Evolutionary conservation across 257 asterid genomes (phyloP).

Genomic region (Leonotis leonurus): DNA sequence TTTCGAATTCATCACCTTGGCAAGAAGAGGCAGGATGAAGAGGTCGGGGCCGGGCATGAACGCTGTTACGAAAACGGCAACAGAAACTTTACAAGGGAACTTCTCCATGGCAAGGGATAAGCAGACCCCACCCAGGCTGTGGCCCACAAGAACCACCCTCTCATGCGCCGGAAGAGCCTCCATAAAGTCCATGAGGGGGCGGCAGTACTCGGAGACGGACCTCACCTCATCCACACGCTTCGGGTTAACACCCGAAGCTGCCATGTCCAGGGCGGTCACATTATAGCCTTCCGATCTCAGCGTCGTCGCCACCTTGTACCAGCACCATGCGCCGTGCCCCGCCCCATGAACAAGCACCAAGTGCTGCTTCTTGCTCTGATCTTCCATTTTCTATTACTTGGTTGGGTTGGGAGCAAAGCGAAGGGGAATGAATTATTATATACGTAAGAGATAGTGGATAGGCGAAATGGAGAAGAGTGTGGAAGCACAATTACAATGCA

Average conservation of each 20-base stretch:
- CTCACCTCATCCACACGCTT: slow-evolving; percentile 20
- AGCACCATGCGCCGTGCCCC: slow-evolving; percentile 52
- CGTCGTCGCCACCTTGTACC: slow-evolving; percentile 37
- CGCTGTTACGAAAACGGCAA: slow-evolving; percentile 34
- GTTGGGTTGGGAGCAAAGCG: no score
- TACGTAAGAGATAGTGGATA: no score
- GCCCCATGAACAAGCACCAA: slow-evolving; percentile 46
- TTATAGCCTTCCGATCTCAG: slow-evolving; percentile 31
- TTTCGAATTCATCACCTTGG: no score
- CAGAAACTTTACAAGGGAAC: slow-evolving; percentile 23
- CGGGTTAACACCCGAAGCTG: slow-evolving; percentile 30
- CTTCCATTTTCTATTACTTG: slow-evolving; percentile 21
- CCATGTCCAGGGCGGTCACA: slow-evolving; percentile 46
- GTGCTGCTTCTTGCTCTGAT: slow-evolving; percentile 18
- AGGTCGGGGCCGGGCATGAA: slow-evolving; percentile 32
- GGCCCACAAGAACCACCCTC: slow-evolving; percentile 36
- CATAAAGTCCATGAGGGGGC: slow-evolving; percentile 34
- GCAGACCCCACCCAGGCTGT: slow-evolving; percentile 37
- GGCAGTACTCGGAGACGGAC: slow-evolving; percentile 25
- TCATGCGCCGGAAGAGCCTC: slow-evolving; percentile 20
- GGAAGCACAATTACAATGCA: background rate
- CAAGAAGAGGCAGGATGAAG: background rate
- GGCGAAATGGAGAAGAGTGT: no score
- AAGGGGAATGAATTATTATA: background rate
- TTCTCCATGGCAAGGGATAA: slow-evolving; percentile 37